phyloP scores from a whole-genome alignment of 2,329 filamentous ascomycete genomes.

The Colletotrichum sp. region DNA sequence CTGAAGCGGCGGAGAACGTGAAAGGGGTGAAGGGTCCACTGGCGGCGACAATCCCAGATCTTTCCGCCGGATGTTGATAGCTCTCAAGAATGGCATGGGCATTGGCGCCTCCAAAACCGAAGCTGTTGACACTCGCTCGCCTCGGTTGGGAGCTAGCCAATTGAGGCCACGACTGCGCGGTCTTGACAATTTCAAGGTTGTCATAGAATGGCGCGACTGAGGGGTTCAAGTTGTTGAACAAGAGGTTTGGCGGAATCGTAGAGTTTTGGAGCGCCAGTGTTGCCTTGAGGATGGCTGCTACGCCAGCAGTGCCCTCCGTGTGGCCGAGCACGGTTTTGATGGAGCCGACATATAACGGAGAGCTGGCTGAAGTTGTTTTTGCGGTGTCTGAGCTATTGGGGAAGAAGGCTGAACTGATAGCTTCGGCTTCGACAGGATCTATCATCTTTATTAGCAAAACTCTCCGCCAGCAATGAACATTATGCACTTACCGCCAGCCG shows the following conservation, averaged over 20 bases:
- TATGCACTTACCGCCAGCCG: conserved; percentile 35
- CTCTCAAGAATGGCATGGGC: conserved; percentile 42
- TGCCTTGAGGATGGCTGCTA: conserved; percentile 31
- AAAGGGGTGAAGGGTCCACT: neutral
- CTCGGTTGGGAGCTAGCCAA: neutral
- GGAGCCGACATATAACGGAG: conserved; percentile 25
- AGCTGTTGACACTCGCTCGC: conserved; percentile 32
- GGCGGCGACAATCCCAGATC: neutral
- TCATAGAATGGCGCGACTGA: conserved; percentile 27
- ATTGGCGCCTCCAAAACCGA: conserved; percentile 52
- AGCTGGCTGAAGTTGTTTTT: conserved; percentile 32
- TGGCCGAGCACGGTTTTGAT: conserved; percentile 34
- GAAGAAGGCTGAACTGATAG: conserved; percentile 25
- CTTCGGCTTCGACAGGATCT: conserved; percentile 33
- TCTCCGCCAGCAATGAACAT: neutral
- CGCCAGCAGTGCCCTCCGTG: conserved; percentile 29
- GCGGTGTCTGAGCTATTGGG: conserved; percentile 28
- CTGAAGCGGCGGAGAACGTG: conserved; percentile 23
- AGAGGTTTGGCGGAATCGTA: conserved; percentile 32
- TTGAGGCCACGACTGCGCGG: conserved; percentile 21
- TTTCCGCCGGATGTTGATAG: neutral
- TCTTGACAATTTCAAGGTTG: conserved; percentile 19
- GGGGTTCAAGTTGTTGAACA: conserved; percentile 33
- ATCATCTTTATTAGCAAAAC: neutral
- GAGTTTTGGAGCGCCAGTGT: conserved; percentile 22